phyloP scores from a whole-genome alignment of 306 rosid genomes.

The Castanopsis chinensis region DNA sequence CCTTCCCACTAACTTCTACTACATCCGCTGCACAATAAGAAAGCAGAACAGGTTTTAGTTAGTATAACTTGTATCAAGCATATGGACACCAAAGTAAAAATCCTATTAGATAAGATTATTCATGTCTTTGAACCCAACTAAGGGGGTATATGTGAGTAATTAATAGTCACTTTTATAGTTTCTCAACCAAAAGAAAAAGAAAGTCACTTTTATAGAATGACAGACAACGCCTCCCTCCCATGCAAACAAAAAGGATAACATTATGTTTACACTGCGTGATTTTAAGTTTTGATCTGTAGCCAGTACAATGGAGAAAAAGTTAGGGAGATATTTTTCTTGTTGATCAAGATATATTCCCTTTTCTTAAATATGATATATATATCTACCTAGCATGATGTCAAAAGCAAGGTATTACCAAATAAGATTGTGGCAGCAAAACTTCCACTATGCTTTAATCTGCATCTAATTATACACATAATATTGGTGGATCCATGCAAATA shows the following conservation, averaged over 20 bases:
- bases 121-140: background rate
- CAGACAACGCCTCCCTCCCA: background rate
- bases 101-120: background rate
- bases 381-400: conserved; percentile 39
- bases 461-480: conserved; percentile 7
- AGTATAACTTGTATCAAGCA: too few relatives aligned
- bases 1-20: too few relatives aligned
- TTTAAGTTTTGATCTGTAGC: conserved; percentile 13
- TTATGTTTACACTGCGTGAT: conserved; percentile 13
- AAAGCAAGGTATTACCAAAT: conserved; percentile 39
- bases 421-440: conserved; percentile 36
- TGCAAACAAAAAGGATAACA: conserved; percentile 13
- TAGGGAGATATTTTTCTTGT: conserved; percentile 27
- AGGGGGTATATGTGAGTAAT: background rate
- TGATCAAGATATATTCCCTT: background rate
- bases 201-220: background rate
- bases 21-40: too few relatives aligned
- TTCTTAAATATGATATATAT: conserved; percentile 8
- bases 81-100: too few relatives aligned
- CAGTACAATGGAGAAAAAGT: conserved; percentile 1
- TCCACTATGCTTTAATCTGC: conserved; percentile 29
- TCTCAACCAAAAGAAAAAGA: too few relatives aligned
- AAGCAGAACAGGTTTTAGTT: too few relatives aligned
- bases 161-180: too few relatives aligned
- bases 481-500: conserved; percentile 23